phyloP scores from a whole-genome alignment of 768 basidiomycete species.

The Auriscalpium microsporum region DNA sequence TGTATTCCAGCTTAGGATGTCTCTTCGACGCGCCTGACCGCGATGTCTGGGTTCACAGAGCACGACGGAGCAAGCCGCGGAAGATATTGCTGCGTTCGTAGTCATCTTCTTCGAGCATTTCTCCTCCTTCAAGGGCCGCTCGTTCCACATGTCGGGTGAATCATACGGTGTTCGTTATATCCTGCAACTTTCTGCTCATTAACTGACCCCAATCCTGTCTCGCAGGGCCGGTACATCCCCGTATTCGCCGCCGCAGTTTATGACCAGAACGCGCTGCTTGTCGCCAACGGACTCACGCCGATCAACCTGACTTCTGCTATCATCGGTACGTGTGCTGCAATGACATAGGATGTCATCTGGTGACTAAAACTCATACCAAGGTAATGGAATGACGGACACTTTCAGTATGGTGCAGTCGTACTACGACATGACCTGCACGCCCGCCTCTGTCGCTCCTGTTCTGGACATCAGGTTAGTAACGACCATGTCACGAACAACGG shows the following conservation, averaged over 20 bases:
- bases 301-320: conserved; percentile 1
- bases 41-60: conserved; percentile 27
- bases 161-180: conserved; percentile 39
- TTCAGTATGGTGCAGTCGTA: background rate
- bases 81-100: conserved; percentile 64
- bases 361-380: background rate
- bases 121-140: conserved; percentile 55
- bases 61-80: conserved; percentile 58
- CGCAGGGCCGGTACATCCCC: conserved; percentile 44
- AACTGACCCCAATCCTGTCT: background rate
- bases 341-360: background rate
- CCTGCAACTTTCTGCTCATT: background rate
- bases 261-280: conserved; percentile 1
- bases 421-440: background rate
- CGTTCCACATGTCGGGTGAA: conserved; percentile 35
- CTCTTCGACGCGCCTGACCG: background rate
- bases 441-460: background rate
- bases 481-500: no score
- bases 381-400: background rate
- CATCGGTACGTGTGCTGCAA: background rate
- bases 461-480: background rate
- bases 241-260: conserved; percentile 40
- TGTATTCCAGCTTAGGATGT: conserved; percentile 10
- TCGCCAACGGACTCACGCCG: background rate
- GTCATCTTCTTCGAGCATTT: conserved; percentile 72